Percentiles rank a stretch among this genome's conserved stretches.
Evolutionary conservation across 139 green algal species (phyloP).

Genomic region (Tetradesmus lagerheimii): DNA sequence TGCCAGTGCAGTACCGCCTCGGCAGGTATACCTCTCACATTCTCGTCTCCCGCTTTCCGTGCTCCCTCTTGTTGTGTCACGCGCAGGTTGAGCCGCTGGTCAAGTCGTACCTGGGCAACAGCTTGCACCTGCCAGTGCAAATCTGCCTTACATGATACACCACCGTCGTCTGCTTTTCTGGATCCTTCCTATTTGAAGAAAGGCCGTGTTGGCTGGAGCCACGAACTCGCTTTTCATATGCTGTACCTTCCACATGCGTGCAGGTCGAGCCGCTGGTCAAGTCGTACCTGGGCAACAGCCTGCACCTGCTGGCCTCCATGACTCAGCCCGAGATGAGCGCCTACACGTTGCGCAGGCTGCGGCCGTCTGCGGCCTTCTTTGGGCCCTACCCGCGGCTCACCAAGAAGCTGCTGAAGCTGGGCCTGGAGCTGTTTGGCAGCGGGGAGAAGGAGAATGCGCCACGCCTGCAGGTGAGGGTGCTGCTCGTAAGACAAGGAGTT

Average conservation of each 20-base stretch:
- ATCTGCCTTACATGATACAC: too few relatives aligned
- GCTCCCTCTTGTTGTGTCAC: too few relatives aligned
- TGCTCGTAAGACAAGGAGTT: too few relatives aligned
- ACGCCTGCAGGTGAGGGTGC: constrained; percentile 35
- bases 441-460: constrained; percentile 66
- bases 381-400: constrained; percentile 77
- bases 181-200: too few relatives aligned
- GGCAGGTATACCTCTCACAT: too few relatives aligned
- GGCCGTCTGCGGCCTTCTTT: constrained; percentile 77
- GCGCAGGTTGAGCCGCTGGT: constrained; percentile 78
- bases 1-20: constrained; percentile 62
- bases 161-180: too few relatives aligned
- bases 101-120: constrained; percentile 95
- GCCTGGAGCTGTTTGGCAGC: constrained; percentile 80
- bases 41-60: too few relatives aligned
- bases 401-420: constrained; percentile 80
- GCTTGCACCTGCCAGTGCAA: constrained; percentile 91
- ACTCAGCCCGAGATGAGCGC: constrained; percentile 78
- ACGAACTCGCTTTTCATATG: too few relatives aligned
- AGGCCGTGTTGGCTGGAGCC: too few relatives aligned
- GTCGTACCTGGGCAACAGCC: constrained; percentile 94
- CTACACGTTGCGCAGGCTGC: constrained; percentile 86
- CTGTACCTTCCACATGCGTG: background rate
- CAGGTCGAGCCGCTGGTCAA: constrained; percentile 85
- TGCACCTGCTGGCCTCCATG: constrained; percentile 88